Evolutionary conservation across 2,329 filamentous ascomycete species (phyloP), one percentile per base, ranked within the genome.

Genomic region (Lachnellula occidentalis): DNA sequence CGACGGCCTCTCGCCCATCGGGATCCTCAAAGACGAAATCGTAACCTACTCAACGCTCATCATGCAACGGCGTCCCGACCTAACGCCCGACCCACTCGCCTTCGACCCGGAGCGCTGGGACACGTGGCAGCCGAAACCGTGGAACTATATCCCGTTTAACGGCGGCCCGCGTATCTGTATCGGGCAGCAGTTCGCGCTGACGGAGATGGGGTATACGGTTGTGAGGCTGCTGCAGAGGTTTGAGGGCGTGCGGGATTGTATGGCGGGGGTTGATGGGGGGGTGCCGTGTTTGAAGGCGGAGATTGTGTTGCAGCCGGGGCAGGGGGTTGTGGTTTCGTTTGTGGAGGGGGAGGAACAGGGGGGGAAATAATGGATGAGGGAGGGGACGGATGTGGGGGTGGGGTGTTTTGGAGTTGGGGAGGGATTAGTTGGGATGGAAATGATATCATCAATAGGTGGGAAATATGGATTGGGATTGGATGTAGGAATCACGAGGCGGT

Each of bases 151-250:
- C 42, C 87, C 87, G 4, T 90, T 90, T 71, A 90, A 89, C 67
- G 85, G 85, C 11, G 87, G 86, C 1, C 84, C 87, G 43, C 75
- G 87, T 34, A 87, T 89, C 66, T 89, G 87, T 70, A 82, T 91
- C 56, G 87, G 87, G 1, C 87, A 92, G 76, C 87, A 92, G 70
- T 92, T 91, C 68, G 89, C 88, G 14, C 72, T 92, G 46, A 90
- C 87, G 0, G 87, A 92, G 74, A 88, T 88, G 74, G 74, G 75
- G 31, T 92, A 92, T 67, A 83, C 87, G 9, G 77, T 90, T 57
- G 83, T 85, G 27, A 76, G 88, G 45, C 66, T 92, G 60, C 81
- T 92, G 66, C 89, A 92, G 74, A 76, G 78, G 22, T 94, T 87
- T 66, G 81, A 84, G 52, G 71, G 76, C 11, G 74, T 90, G 5